Evolutionary conservation across 2,329 filamentous ascomycete species (phyloP), one percentile per base, ranked within the genome.

Genomic region (Neofusicoccum parvum): DNA sequence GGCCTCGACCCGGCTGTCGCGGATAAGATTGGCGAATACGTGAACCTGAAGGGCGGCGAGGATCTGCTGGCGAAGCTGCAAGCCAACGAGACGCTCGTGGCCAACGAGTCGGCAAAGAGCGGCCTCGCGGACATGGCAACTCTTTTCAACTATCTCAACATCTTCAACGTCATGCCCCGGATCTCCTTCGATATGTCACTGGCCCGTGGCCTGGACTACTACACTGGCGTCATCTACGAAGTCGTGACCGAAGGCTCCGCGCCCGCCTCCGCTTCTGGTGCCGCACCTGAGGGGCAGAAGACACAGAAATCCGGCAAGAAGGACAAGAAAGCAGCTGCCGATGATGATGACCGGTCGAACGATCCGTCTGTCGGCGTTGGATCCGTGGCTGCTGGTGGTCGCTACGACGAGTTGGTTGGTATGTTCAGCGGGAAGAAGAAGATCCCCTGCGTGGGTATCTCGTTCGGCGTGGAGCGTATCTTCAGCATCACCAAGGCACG

Each of bases 381-480:
- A 68, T 94, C 91, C 75, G 89, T 97, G 54, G 94, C 93, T 50
- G 94, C 93, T 3, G 94, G 93, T 74, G 92, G 93, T 50, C 90
- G 94, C 67, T 97, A 97, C 78, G 94, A 97, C 79, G 90, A 95
- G 75, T 86, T 97, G 3, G 94, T 97, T 5, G 91, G 91, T 80
- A 97, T 97, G 92, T 97, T 97, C 82, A 89, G 88, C 65, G 90
- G 90, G 72, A 94, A 94, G 80, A 86, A 83, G 23, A 89, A 94
- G 75, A 92, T 97, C 65, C 94, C 92, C n/a, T 94, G 92, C 71
- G 91, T 95, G 5, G 92, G 92, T 68, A 91, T 96, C 70, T 97
- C 94, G 1, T 97, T 98, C 74, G 94, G 94, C 64, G 92, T 97
- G 56, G 94, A 98, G 79, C 90, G 94, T 71, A 97, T 98, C 74